A percentile compares a stretch with the other conserved stretches of the same genome.
phyloP scores from a whole-genome alignment of 805 yeast genomes.

The Cyberlindnera meyerae region DNA sequence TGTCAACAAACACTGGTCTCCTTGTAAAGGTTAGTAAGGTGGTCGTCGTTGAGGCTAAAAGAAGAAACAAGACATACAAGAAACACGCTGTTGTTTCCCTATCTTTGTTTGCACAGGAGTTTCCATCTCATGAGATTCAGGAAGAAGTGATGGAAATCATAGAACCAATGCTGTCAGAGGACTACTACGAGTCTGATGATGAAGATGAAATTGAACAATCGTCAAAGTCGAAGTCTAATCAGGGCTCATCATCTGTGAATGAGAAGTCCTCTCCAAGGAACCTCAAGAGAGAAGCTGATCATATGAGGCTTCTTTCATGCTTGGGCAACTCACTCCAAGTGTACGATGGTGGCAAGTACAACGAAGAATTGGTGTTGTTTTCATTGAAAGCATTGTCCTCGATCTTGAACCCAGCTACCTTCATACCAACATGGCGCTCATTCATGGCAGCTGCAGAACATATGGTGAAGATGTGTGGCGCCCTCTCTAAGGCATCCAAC shows the following conservation, averaged over 20 bases:
- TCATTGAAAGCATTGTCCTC: conserved; percentile 24
- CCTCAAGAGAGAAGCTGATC: conserved; percentile 45
- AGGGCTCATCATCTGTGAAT: conserved; percentile 28
- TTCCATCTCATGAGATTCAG: conserved; percentile 29
- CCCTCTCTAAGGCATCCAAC: conserved; percentile 9
- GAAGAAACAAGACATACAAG: conserved; percentile 64
- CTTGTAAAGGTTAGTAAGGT: conserved; percentile 37
- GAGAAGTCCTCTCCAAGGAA: conserved; percentile 38
- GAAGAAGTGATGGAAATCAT: conserved; percentile 31
- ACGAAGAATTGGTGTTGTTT: conserved; percentile 25
- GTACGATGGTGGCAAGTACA: conserved; percentile 18
- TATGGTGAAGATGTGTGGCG: conserved; percentile 25
- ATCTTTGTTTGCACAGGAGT: conserved; percentile 44
- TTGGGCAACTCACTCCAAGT: conserved; percentile 32
- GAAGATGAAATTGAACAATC: conserved; percentile 36
- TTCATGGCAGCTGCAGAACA: conserved; percentile 43
- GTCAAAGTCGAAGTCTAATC: no score
- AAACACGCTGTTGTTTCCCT: conserved; percentile 46
- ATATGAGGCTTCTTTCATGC: conserved; percentile 33
- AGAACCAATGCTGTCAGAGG: conserved; percentile 33
- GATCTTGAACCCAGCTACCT: conserved; percentile 26
- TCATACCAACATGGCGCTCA: conserved; percentile 56
- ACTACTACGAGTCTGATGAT: conserved; percentile 35
- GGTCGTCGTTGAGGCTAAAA: conserved; percentile 54
- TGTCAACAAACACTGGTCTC: conserved; percentile 30